Conservation (phyloP, 805 yeast species). For the Monosporozyma aerobia region DNA sequence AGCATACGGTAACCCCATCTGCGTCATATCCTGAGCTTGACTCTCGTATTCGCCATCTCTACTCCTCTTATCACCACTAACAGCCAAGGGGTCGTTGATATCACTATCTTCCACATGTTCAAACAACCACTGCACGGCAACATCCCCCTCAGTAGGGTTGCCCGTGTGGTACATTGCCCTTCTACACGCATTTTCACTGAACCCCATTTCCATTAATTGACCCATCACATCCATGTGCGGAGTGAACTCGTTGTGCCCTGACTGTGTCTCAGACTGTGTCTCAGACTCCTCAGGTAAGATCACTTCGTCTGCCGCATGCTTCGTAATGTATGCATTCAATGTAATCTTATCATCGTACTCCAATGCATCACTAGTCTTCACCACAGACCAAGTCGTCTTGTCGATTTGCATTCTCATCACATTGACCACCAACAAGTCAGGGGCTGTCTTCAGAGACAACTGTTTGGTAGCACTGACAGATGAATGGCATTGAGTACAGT, state of each 20-base stretch:
- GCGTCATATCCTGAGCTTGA: conserved; percentile 17
- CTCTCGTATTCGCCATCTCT: conserved; percentile 16
- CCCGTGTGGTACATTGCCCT: conserved; percentile 70
- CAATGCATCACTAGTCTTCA: conserved; percentile 33
- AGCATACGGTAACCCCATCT: conserved; percentile 69
- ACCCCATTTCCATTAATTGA: conserved; percentile 76
- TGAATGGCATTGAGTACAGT: conserved; percentile 47
- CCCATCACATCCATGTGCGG: conserved; percentile 50
- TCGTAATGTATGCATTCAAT: background rate
- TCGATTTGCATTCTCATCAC: conserved; percentile 74
- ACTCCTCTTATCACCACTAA: conserved; percentile 15
- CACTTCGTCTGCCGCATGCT: conserved; percentile 23
- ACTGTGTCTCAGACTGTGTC: too few species aligned
- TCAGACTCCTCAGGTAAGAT: conserved; percentile 9
- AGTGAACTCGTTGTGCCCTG: conserved; percentile 27
- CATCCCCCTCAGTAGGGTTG: conserved; percentile 45
- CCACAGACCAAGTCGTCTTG: conserved; percentile 69
- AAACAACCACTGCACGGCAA: conserved; percentile 85
- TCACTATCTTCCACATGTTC: conserved; percentile 80
- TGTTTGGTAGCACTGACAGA: conserved; percentile 18
- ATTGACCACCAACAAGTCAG: conserved; percentile 59
- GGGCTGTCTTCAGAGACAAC: conserved; percentile 39
- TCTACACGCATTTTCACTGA: conserved; percentile 53
- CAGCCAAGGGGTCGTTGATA: conserved; percentile 54
- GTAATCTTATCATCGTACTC: background rate